phyloP scores from a whole-genome alignment of 2,329 filamentous ascomycete species.

The Leptographium wingfieldii region DNA sequence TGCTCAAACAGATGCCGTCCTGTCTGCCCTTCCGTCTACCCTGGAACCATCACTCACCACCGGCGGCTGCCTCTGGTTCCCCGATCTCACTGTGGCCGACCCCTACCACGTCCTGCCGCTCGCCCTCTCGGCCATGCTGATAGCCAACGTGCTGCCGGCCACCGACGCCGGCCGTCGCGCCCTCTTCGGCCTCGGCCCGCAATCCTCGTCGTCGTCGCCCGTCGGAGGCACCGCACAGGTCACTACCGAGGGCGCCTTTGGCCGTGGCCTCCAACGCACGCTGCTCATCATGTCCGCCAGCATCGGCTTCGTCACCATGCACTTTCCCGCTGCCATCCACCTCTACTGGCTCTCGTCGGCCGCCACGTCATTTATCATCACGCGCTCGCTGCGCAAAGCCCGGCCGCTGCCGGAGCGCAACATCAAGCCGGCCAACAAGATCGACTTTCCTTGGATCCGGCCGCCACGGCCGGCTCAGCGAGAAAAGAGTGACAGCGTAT shows the following conservation, averaged over 20 bases:
- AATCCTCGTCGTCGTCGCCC: too few species aligned
- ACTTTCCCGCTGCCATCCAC: conserved; percentile 29
- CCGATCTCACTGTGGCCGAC: conserved; percentile 38
- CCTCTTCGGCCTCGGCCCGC: conserved; percentile 14
- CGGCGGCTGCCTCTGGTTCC: conserved; percentile 43
- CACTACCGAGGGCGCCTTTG: neutral
- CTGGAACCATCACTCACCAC: conserved; percentile 25
- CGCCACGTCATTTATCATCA: conserved; percentile 13
- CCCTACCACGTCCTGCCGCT: conserved; percentile 36
- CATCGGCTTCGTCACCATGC: conserved; percentile 24
- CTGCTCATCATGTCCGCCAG: conserved; percentile 18
- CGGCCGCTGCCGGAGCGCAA: conserved; percentile 15
- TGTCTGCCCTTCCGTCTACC: neutral
- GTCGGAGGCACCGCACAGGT: neutral
- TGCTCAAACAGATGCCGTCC: neutral
- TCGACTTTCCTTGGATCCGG: conserved; percentile 9
- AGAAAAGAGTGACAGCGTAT: neutral
- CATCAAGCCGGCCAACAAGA: conserved; percentile 12
- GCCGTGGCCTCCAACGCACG: conserved; percentile 15
- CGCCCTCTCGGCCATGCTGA: conserved; percentile 22
- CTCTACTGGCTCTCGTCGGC: conserved; percentile 30
- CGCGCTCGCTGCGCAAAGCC: conserved; percentile 10
- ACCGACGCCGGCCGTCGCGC: conserved; percentile 13
- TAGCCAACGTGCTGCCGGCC: conserved; percentile 22
- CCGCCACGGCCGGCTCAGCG: neutral